Conservation (phyloP, 1,139 yeast species). For the Magnusiomyces tetraspermus region DNA sequence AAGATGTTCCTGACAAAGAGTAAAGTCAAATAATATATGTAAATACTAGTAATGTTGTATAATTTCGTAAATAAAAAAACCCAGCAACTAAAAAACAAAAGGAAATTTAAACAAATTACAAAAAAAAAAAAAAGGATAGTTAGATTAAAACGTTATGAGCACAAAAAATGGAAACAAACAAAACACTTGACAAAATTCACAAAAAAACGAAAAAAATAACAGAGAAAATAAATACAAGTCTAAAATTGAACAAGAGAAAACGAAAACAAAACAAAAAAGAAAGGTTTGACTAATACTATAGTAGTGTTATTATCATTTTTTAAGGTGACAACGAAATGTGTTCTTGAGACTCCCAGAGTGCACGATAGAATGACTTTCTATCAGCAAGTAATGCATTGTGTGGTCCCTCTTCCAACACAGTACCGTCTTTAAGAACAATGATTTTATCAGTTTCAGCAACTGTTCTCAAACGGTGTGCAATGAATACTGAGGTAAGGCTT, state of each 20-base stretch:
- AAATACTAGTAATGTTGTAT: background rate
- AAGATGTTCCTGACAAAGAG: conserved; percentile 13
- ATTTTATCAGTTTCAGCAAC: conserved; percentile 92
- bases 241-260: too few relatives aligned
- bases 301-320: background rate
- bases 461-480: conserved; percentile 90
- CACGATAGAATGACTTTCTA: conserved; percentile 54
- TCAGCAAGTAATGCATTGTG: conserved; percentile 52
- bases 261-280: background rate
- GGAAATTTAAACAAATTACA: background rate
- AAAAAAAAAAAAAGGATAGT: background rate
- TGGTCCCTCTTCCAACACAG: conserved; percentile 79
- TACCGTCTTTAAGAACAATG: conserved; percentile 71
- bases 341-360: conserved; percentile 90
- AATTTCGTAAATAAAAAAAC: background rate
- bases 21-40: too few relatives aligned
- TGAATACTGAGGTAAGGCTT: conserved; percentile 68
- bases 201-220: too few relatives aligned
- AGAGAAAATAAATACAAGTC: too few relatives aligned
- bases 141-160: too few relatives aligned
- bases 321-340: conserved; percentile 25
- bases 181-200: too few relatives aligned
- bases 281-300: background rate
- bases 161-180: too few relatives aligned
- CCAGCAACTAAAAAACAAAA: background rate